Conservation (phyloP, 1,284 basidiomycete species). For the Ceratobasidium sp. region DNA sequence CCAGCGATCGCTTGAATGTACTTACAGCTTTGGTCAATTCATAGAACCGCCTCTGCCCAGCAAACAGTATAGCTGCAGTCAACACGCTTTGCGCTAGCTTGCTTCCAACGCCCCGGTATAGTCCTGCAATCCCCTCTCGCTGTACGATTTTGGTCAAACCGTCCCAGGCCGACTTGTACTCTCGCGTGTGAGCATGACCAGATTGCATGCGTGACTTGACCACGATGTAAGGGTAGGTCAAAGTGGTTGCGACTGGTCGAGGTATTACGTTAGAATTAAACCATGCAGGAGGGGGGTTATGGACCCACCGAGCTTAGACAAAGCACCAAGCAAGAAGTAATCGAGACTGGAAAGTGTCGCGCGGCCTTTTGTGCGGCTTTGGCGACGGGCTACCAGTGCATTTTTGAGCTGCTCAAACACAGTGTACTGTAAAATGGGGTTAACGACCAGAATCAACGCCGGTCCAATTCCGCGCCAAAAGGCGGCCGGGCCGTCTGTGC, state of each 20-base stretch:
- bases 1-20: slow-evolving; percentile 36
- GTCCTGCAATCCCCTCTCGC: slow-evolving; percentile 80
- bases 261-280: slow-evolving; percentile 25
- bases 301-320: slow-evolving; percentile 82
- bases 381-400: slow-evolving; percentile 66
- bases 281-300: slow-evolving; percentile 16
- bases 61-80: slow-evolving; percentile 90
- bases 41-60: slow-evolving; percentile 74
- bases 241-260: slow-evolving; percentile 72
- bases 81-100: slow-evolving; percentile 91
- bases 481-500: slow-evolving; percentile 79
- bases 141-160: slow-evolving; percentile 76
- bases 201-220: slow-evolving; percentile 86
- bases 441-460: slow-evolving; percentile 91
- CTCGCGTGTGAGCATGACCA: slow-evolving; percentile 68
- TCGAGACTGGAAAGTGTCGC: slow-evolving; percentile 79
- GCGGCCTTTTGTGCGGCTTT: slow-evolving; percentile 54
- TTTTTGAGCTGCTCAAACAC: slow-evolving; percentile 92
- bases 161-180: slow-evolving; percentile 77
- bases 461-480: slow-evolving; percentile 98
- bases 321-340: slow-evolving; percentile 87
- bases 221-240: slow-evolving; percentile 86
- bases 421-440: slow-evolving; percentile 92
- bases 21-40: slow-evolving; percentile 51
- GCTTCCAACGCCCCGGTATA: slow-evolving; percentile 86